Evolutionary conservation across 2,329 filamentous ascomycete species (phyloP), one percentile per base, ranked within the genome.

Genomic region (Tolypocladium nubicola): DNA sequence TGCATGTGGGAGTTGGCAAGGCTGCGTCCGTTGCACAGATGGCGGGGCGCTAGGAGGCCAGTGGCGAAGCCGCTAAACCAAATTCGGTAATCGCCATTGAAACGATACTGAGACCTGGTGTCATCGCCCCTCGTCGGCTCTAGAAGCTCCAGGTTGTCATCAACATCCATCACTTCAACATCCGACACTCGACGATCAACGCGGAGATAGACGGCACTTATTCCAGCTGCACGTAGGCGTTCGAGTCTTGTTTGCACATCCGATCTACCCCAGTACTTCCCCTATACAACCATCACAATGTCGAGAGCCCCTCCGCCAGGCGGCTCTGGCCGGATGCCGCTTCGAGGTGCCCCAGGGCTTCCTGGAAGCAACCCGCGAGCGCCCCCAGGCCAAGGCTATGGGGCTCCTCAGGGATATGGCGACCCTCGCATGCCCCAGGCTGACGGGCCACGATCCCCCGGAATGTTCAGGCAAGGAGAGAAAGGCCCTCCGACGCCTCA

Each of bases 291-390:
- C 50, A 41, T 52, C 55, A 57, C 56, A 59, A 73, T 73, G 71
- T 73, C 71, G 26, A 62, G 66, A 65, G 60, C 60, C 41, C 66
- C 67, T 54, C 63, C 63, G 30, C 59, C 60, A 10, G 62, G 61
- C 54, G 61, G 62, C 52, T 54, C 57, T 19, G 65, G 63, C 40
- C 64, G 66, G 14, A 57, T 64, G 56, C 64, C 68, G 40, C 66
- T 66, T 58, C 52, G 64, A 55, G 64, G 64, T 45, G 63, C 38
- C 7, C 19, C 65, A 57, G 63, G 65, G 54, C 53, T 68, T 54
- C 66, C 68, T 43, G 67, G 68, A 50, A 65, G 63, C 56, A 66
- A 64, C 56, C 68, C 64, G 47, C 65, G 66, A 62, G 63, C 61
- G 10, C 62, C 64, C 53, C 60, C 62, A 6, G 58, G 61, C 40